Evolutionary conservation across 306 rosid genomes (phyloP).

Genomic region (Oxytropis ochrocephala): DNA sequence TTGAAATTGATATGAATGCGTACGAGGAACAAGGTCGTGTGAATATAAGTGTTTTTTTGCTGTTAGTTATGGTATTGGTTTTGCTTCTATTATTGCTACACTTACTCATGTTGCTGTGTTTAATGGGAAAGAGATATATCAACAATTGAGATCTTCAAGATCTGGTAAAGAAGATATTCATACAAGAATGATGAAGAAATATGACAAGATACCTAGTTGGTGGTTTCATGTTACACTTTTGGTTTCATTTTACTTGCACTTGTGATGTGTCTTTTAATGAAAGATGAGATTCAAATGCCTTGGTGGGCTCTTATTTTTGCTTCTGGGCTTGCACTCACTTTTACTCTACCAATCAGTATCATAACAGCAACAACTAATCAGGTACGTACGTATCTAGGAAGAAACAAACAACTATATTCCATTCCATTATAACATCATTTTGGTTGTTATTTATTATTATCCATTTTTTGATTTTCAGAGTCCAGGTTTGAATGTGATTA

Average conservation of each 20-base stretch:
- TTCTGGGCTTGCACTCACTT: slow-evolving; percentile 24
- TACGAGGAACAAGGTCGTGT: slow-evolving; percentile 41
- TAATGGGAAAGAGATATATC: slow-evolving; percentile 52
- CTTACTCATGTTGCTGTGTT: slow-evolving; percentile 60
- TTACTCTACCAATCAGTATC: slow-evolving; percentile 56
- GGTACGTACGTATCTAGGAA: slow-evolving; percentile 8
- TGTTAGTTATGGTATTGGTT: slow-evolving; percentile 54
- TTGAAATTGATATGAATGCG: slow-evolving; percentile 45
- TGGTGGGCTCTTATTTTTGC: slow-evolving; percentile 78
- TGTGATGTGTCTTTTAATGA: slow-evolving; percentile 32
- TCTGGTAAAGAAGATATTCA: slow-evolving; percentile 49
- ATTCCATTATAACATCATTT: background rate
- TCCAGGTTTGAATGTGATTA: slow-evolving; percentile 59
- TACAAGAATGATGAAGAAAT: slow-evolving; percentile 61
- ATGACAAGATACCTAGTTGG: slow-evolving; percentile 55
- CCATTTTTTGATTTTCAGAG: slow-evolving; percentile 24
- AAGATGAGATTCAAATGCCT: slow-evolving; percentile 53
- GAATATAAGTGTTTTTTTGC: slow-evolving; percentile 45
- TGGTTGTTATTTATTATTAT: background rate
- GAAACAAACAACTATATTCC: background rate
- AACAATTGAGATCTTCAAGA: slow-evolving; percentile 32
- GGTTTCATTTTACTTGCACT: slow-evolving; percentile 38
- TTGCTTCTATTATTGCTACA: slow-evolving; percentile 52
- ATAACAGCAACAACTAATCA: slow-evolving; percentile 64
- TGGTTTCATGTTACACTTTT: slow-evolving; percentile 49